Evolutionary conservation across 169 alveolate species (phyloP).

Genomic region (Eimeria sp.): DNA sequence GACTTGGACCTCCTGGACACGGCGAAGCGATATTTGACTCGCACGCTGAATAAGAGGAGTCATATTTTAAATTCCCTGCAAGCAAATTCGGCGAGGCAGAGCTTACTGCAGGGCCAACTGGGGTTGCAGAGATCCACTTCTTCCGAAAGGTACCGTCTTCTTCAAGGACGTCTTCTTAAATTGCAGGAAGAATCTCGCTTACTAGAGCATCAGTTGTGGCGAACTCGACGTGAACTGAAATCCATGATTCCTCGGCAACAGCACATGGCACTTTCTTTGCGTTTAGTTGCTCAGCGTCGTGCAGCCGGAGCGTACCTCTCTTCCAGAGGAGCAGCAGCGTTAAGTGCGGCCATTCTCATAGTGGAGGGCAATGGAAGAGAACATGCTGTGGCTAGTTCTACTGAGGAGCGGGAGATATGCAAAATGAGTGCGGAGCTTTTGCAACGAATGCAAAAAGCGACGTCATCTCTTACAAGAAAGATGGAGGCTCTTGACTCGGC

Average conservation of each 20-base stretch:
- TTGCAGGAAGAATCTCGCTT: not conserved
- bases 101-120: not conserved
- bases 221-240: conserved; percentile 1
- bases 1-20: not conserved
- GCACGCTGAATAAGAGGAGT: not conserved
- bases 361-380: not conserved
- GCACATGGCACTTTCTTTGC: not conserved
- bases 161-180: not conserved
- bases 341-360: conserved; percentile 10
- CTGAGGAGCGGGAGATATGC: not conserved
- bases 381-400: not conserved
- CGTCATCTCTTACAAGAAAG: not conserved
- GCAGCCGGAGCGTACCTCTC: not conserved
- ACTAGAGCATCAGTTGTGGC: not conserved
- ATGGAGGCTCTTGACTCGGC: not conserved
- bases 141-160: not conserved
- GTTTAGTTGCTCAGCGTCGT: not conserved
- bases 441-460: not conserved
- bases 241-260: not conserved
- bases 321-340: not conserved
- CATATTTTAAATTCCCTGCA: not conserved
- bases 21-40: not conserved
- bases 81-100: not conserved
- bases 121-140: not conserved
- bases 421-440: not conserved